phyloP scores from a whole-genome alignment of 73 alveolate genomes.

The Effrenium voratum region DNA sequence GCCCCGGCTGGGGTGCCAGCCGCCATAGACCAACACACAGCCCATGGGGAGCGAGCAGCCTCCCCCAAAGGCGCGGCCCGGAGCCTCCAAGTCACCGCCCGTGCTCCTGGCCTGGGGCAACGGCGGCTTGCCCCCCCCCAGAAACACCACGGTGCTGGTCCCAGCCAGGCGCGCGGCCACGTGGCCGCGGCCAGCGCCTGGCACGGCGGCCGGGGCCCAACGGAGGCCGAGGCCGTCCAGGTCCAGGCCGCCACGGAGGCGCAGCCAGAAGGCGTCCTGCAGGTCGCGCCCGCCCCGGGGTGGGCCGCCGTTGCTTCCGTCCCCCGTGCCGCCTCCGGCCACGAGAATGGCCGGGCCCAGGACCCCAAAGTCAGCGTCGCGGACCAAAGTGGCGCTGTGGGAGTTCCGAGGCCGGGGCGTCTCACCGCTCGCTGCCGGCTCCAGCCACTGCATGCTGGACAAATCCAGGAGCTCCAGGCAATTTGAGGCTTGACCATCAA shows the following conservation, averaged over 20 bases:
- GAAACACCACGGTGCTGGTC: conserved; percentile 17
- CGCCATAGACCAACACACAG: conserved; percentile 39
- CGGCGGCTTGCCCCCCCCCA: conserved; percentile 48
- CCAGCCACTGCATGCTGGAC: conserved; percentile 22
- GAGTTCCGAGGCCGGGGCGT: conserved; percentile 39
- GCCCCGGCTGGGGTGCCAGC: conserved; percentile 56
- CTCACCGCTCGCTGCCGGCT: not conserved
- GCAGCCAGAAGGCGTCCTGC: not conserved
- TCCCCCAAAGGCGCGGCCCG: conserved; percentile 34
- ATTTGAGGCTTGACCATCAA: not conserved
- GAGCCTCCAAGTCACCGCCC: not conserved
- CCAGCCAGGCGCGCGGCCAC: conserved; percentile 51
- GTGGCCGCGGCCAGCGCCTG: conserved; percentile 42
- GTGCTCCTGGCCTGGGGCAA: not conserved
- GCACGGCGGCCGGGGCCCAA: not conserved
- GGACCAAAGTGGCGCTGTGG: conserved; percentile 61
- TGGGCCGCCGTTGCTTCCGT: conserved; percentile 61
- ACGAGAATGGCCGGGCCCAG: conserved; percentile 28
- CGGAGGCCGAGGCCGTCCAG: conserved; percentile 4
- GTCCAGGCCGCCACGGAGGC: conserved; percentile 20
- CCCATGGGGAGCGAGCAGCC: conserved; percentile 66
- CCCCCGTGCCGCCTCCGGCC: conserved; percentile 51
- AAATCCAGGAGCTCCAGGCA: conserved; percentile 32
- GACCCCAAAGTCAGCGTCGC: not conserved
- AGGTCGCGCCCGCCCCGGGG: conserved; percentile 63